A percentile compares a stretch with the other conserved stretches of the same genome.
phyloP scores from a whole-genome alignment of 2,329 filamentous ascomycete genomes.

The Claviceps spartinae region DNA sequence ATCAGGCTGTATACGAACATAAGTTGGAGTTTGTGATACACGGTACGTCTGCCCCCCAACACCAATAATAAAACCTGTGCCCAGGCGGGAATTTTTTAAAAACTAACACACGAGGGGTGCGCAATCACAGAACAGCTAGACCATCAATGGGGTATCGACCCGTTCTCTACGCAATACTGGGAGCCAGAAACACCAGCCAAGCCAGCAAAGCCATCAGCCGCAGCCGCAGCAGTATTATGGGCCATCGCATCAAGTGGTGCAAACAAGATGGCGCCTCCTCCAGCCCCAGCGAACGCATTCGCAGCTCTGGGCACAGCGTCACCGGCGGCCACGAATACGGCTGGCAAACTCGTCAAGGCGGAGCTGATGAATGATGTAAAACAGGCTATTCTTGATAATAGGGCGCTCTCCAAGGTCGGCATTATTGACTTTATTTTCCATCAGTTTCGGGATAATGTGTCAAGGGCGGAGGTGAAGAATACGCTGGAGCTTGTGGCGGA shows the following conservation, averaged over 20 bases:
- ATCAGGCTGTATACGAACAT: slow-evolving; percentile 42
- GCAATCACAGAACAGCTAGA: slow-evolving; percentile 29
- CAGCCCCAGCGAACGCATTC: slow-evolving; percentile 23
- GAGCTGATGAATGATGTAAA: slow-evolving; percentile 29
- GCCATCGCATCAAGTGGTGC: slow-evolving; percentile 6
- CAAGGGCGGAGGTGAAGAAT: slow-evolving; percentile 27
- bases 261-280: slow-evolving; percentile 20
- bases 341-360: slow-evolving; percentile 21
- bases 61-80: neutral
- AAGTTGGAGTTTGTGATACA: slow-evolving; percentile 58
- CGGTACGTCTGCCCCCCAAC: slow-evolving; percentile 32
- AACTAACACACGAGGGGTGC: neutral
- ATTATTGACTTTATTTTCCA: slow-evolving; percentile 28
- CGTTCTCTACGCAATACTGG: slow-evolving; percentile 79
- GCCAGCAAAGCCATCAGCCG: slow-evolving; percentile 6
- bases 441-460: slow-evolving; percentile 23
- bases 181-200: slow-evolving; percentile 25
- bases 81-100: neutral
- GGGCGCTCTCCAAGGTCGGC: slow-evolving; percentile 25
- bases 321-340: slow-evolving; percentile 2
- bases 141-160: slow-evolving; percentile 53
- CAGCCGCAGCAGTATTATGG: slow-evolving; percentile 6
- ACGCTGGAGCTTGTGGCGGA: slow-evolving; percentile 27
- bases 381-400: slow-evolving; percentile 26
- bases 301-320: slow-evolving; percentile 16